These are phyloP conservation scores for Aureobasidium mangrovei DNA, from an alignment of 2,329 filamentous ascomycete genomes.

Conservation along the genomic window DNA sequence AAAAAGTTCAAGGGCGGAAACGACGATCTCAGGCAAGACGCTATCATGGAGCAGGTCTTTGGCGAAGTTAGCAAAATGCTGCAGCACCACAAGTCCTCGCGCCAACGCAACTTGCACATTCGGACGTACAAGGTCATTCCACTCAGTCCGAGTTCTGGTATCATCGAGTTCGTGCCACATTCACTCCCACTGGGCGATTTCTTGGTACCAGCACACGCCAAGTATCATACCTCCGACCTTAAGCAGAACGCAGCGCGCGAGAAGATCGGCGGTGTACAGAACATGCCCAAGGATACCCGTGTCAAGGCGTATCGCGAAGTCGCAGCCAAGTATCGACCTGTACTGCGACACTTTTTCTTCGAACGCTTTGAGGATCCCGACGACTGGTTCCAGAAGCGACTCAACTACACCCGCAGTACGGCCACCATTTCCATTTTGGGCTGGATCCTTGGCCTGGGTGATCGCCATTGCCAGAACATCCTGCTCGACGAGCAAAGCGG, in stretches of 20 bases:
- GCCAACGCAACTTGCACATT: slow-evolving; percentile 81
- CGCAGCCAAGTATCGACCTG: slow-evolving; percentile 75
- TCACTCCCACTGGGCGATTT: slow-evolving; percentile 89
- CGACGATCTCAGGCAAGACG: slow-evolving; percentile 92
- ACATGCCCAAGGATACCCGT: slow-evolving; percentile 59
- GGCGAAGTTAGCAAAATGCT: slow-evolving; percentile 87
- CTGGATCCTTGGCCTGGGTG: slow-evolving; percentile 83
- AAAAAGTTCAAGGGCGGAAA: slow-evolving; percentile 78
- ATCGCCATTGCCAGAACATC: slow-evolving; percentile 95
- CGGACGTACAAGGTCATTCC: slow-evolving; percentile 96
- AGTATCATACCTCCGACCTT: slow-evolving; percentile 76
- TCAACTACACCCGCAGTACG: slow-evolving; percentile 87
- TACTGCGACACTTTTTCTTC: slow-evolving; percentile 95
- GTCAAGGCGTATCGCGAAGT: slow-evolving; percentile 70
- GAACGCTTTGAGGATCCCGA: slow-evolving; percentile 89
- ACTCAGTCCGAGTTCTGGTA: slow-evolving; percentile 70
- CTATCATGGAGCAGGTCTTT: slow-evolving; percentile 99
- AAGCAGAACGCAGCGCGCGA: slow-evolving; percentile 69
- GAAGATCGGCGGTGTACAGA: slow-evolving; percentile 66
- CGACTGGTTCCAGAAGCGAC: slow-evolving; percentile 83
- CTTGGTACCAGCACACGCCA: slow-evolving; percentile 79
- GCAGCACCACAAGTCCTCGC: slow-evolving; percentile 74
- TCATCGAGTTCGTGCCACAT: slow-evolving; percentile 95
- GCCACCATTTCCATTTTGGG: slow-evolving; percentile 93
- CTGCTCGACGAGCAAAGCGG: slow-evolving; percentile 81